Conservation (phyloP, 106 monocot species). For the Acanthochlamys bracteata region DNA sequence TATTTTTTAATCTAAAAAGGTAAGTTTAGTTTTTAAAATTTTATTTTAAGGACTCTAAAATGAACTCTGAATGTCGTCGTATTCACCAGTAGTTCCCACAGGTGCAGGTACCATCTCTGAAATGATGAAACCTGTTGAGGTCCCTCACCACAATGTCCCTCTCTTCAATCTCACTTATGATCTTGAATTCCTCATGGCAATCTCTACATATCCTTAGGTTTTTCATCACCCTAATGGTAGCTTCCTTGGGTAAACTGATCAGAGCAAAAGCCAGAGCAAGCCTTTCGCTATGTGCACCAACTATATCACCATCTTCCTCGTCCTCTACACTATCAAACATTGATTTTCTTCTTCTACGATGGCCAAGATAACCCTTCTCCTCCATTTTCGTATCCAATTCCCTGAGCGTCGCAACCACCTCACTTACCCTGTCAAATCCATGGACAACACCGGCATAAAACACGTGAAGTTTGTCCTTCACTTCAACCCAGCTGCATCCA, state of each 20-base stretch:
- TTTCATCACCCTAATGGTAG: slow-evolving; percentile 80
- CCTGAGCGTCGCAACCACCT: slow-evolving; percentile 32
- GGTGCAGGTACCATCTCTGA: slow-evolving; percentile 50
- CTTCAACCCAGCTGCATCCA: slow-evolving; percentile 82
- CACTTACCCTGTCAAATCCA: slow-evolving; percentile 10
- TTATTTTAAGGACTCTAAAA: no score
- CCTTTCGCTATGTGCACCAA: slow-evolving; percentile 74
- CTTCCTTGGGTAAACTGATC: slow-evolving; percentile 38
- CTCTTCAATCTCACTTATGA: slow-evolving; percentile 56
- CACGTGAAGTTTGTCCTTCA: slow-evolving; percentile 47
- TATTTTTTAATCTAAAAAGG: no score
- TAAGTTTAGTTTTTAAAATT: no score
- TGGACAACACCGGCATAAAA: slow-evolving; percentile 53
- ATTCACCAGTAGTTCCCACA: slow-evolving; percentile 84
- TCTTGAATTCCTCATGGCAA: slow-evolving; percentile 72
- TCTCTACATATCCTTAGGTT: slow-evolving; percentile 85
- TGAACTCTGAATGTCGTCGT: no score
- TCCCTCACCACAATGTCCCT: slow-evolving; percentile 82
- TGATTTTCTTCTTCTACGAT: slow-evolving; percentile 6
- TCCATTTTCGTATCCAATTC: slow-evolving; percentile 62
- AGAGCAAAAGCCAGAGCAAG: slow-evolving; percentile 70
- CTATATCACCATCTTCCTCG: slow-evolving; percentile 10
- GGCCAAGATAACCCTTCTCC: slow-evolving; percentile 34
- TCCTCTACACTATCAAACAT: slow-evolving; percentile 8
- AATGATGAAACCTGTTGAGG: slow-evolving; percentile 85